A percentile compares a stretch with the other conserved stretches of the same genome.
Evolutionary conservation across 2,329 filamentous ascomycete species (phyloP).

Genomic region (Colletotrichum zoysiae): DNA sequence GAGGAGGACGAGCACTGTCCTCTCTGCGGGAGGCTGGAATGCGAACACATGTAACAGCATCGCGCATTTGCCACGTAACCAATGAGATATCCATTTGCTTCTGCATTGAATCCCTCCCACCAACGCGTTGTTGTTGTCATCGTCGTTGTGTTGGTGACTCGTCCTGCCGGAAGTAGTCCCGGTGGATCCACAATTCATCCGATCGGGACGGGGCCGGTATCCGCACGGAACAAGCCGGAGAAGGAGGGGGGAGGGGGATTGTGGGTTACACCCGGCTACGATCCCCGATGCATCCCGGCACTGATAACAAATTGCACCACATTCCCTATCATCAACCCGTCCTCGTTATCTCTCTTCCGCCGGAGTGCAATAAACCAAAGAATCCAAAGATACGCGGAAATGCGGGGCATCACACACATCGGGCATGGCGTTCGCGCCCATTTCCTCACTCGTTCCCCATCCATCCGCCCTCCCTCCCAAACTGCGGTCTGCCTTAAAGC

Average conservation of each 20-base stretch:
- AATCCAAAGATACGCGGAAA: not conserved
- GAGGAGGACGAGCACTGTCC: slow-evolving; percentile 12
- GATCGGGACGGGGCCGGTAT: not conserved
- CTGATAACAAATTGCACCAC: not conserved
- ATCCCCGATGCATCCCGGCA: not conserved
- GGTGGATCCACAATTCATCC: not conserved
- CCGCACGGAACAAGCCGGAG: not conserved
- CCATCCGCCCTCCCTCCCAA: not conserved
- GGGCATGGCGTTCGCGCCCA: not conserved
- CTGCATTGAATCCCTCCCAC: too few species aligned
- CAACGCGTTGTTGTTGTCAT: not conserved
- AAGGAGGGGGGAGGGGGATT: too few species aligned
- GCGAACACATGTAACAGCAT: not conserved
- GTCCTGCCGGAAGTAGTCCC: not conserved
- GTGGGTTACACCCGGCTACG: not conserved
- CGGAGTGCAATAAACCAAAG: not conserved
- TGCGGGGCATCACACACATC: not conserved
- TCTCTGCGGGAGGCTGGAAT: slow-evolving; percentile 23
- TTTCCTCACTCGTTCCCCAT: not conserved
- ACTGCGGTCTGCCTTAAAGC: not conserved
- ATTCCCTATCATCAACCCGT: not conserved
- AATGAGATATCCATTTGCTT: slow-evolving; percentile 14
- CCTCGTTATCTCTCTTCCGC: not conserved
- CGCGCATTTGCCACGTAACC: not conserved
- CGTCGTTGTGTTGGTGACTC: not conserved